A percentile compares a stretch with the other conserved stretches of the same genome.
Conservation (phyloP, 768 basidiomycete species). For the Hebeloma cylindrosporum region DNA sequence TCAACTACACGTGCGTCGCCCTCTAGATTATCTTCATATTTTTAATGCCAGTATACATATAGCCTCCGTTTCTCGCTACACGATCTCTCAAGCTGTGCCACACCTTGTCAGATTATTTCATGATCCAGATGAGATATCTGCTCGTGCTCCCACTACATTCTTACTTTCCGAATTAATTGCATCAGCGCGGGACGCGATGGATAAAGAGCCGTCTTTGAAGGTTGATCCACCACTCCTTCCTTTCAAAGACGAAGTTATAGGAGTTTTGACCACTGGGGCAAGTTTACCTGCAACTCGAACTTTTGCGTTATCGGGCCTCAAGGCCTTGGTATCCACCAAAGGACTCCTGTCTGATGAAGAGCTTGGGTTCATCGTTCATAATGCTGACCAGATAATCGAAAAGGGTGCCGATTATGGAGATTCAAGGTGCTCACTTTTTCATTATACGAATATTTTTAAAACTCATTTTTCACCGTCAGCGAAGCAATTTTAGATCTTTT, state of each 20-base stretch:
- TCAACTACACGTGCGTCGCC: slow-evolving; percentile 68
- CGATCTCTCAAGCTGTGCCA: slow-evolving; percentile 65
- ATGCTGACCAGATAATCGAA: slow-evolving; percentile 67
- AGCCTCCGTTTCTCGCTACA: slow-evolving; percentile 73
- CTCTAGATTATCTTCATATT: background rate
- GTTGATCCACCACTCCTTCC: slow-evolving; percentile 44
- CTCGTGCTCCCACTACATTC: slow-evolving; percentile 63
- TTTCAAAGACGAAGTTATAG: slow-evolving; percentile 78
- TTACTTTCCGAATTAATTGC: slow-evolving; percentile 66
- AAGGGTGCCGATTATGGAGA: slow-evolving; percentile 52
- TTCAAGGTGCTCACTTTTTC: slow-evolving; percentile 41
- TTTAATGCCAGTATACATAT: background rate
- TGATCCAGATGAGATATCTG: slow-evolving; percentile 65
- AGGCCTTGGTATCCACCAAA: slow-evolving; percentile 63
- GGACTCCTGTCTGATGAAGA: slow-evolving; percentile 70
- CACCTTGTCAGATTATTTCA: slow-evolving; percentile 78
- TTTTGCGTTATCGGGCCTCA: slow-evolving; percentile 65
- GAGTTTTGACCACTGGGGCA: slow-evolving; percentile 58
- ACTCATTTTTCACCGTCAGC: slow-evolving; percentile 34
- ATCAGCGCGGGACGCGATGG: slow-evolving; percentile 46
- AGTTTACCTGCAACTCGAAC: slow-evolving; percentile 49
- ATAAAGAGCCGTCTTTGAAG: slow-evolving; percentile 12
- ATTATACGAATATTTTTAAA: background rate
- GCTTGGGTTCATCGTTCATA: slow-evolving; percentile 75
- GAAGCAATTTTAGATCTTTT: slow-evolving; percentile 61